phyloP scores from a whole-genome alignment of 2,329 filamentous ascomycete species.

The Aspergillus pseudonomiae region DNA sequence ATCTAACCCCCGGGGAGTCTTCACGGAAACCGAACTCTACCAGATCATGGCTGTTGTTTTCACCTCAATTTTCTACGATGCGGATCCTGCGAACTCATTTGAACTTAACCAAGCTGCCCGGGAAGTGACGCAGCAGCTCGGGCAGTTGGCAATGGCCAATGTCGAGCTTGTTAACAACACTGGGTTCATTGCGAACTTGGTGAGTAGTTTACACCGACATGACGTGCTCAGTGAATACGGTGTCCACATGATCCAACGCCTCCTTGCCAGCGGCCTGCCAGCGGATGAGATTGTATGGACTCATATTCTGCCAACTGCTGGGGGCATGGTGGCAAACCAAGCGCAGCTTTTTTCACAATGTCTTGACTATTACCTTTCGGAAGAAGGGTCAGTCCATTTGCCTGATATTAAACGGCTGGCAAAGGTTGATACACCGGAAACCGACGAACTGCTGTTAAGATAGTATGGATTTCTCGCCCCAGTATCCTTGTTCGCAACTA shows the following conservation, averaged over 20 bases:
- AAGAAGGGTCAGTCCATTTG: conserved; percentile 53
- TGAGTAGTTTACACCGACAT: conserved; percentile 43
- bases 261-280: conserved; percentile 51
- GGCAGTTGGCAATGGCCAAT: conserved; percentile 53
- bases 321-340: conserved; percentile 60
- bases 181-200: conserved; percentile 46
- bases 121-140: conserved; percentile 52
- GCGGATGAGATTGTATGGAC: conserved; percentile 58
- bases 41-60: conserved; percentile 57
- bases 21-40: conserved; percentile 58
- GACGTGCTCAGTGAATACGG: conserved; percentile 56
- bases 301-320: conserved; percentile 61
- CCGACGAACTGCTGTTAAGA: conserved; percentile 53
- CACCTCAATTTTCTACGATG: conserved; percentile 58
- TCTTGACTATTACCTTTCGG: conserved; percentile 59
- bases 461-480: conserved; percentile 42
- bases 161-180: conserved; percentile 49
- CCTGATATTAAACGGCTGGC: conserved; percentile 53
- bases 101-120: conserved; percentile 54
- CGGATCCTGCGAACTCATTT: conserved; percentile 56
- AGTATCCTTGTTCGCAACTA: conserved; percentile 4
- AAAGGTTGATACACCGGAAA: conserved; percentile 46
- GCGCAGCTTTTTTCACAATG: conserved; percentile 61
- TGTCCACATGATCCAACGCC: conserved; percentile 57
- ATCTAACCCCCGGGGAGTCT: conserved; percentile 53